A percentile compares a stretch with the other conserved stretches of the same genome.
Conservation (phyloP, 225 moss, liverwort and hornwort genomes). For the Takakia lepidozioides region DNA sequence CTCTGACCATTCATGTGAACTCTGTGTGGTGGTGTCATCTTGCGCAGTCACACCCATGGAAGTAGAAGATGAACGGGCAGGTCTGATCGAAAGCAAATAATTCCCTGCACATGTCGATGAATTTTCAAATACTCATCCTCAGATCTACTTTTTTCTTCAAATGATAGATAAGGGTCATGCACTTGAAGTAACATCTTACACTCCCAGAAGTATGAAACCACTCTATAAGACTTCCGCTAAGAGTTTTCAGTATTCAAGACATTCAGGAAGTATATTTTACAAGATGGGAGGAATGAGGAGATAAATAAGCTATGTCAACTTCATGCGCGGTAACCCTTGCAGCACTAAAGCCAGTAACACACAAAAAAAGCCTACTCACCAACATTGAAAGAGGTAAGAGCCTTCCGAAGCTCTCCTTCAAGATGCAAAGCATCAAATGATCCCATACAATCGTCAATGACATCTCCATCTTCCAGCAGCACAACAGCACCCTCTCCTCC, state of each 20-base stretch:
- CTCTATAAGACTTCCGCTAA: too few relatives aligned
- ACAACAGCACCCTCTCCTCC: conserved; percentile 86
- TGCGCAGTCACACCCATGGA: conserved; percentile 16
- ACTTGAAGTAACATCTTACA: too few relatives aligned
- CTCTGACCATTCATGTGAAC: conserved; percentile 72
- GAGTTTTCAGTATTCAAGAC: too few relatives aligned
- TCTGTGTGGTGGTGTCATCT: conserved; percentile 16
- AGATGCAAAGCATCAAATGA: conserved; percentile 83
- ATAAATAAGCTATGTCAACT: too few relatives aligned
- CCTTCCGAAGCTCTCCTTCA: conserved; percentile 72
- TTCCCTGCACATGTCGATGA: conserved; percentile 38
- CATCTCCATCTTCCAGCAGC: conserved; percentile 82
- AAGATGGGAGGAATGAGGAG: too few relatives aligned
- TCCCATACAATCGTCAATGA: conserved; percentile 88
- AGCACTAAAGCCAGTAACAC: too few relatives aligned
- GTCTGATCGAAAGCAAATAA: conserved; percentile 74
- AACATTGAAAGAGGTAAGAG: conserved; percentile 77
- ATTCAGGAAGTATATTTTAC: too few relatives aligned
- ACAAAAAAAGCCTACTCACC: too few relatives aligned
- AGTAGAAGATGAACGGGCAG: conserved; percentile 27
- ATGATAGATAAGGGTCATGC: too few relatives aligned
- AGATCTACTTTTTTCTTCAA: not conserved
- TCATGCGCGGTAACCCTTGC: too few relatives aligned
- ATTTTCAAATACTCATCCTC: not conserved
- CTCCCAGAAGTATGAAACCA: too few relatives aligned